Conservation (phyloP, 2,329 filamentous ascomycete species). For the Knoxdaviesia proteae region DNA sequence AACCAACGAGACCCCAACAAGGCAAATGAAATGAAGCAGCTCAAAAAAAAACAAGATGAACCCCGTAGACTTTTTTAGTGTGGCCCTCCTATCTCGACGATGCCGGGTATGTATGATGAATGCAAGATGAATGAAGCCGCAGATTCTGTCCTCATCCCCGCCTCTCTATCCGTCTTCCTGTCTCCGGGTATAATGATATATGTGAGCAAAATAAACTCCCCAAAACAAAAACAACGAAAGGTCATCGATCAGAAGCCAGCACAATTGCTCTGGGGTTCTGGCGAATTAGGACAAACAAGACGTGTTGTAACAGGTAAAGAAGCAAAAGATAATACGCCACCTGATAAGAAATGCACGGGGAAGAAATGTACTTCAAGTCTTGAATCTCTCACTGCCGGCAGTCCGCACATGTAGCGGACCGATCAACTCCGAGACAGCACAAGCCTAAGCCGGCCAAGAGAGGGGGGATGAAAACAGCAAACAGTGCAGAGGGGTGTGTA, state of each 20-base stretch:
- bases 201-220: conserved; percentile 6
- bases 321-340: conserved; percentile 4
- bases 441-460: neutral
- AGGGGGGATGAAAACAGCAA: neutral
- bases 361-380: no score
- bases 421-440: conserved; percentile 5
- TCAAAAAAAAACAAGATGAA: conserved; percentile 6
- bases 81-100: no score
- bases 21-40: conserved; percentile 2
- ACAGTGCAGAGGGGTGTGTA: neutral
- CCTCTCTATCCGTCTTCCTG: no score
- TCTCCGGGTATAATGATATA: conserved; percentile 4
- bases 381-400: no score
- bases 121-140: no score
- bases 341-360: no score
- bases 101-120: no score
- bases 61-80: no score
- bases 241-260: no score
- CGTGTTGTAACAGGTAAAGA: conserved; percentile 8
- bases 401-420: no score
- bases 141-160: no score
- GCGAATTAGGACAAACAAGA: conserved; percentile 1
- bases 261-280: no score
- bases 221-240: conserved; percentile 3
- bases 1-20: neutral